Percentiles rank a stretch among this genome's conserved stretches.
Evolutionary conservation across 2,329 filamentous ascomycete species (phyloP).

Genomic region (Pyricularia sp.): DNA sequence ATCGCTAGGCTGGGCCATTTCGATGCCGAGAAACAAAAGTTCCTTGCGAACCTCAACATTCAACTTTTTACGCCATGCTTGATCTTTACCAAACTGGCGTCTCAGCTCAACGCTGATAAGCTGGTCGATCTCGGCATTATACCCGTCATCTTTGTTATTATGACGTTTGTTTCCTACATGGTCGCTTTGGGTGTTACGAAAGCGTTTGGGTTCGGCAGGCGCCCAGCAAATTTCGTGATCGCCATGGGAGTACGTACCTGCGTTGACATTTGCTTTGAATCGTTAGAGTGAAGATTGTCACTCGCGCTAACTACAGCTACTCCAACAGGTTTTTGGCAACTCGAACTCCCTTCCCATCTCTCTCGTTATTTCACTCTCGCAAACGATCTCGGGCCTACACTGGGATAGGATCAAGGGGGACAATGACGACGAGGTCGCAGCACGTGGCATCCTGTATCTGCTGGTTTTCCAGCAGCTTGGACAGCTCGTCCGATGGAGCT

Average conservation of each 20-base stretch:
- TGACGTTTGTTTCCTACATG: slow-evolving; percentile 77
- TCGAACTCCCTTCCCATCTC: slow-evolving; percentile 97
- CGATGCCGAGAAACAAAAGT: slow-evolving; percentile 91
- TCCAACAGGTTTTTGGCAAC: slow-evolving; percentile 73
- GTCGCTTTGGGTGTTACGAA: slow-evolving; percentile 64
- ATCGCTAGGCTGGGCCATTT: slow-evolving; percentile 86
- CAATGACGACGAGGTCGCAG: slow-evolving; percentile 90
- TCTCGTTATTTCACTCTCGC: slow-evolving; percentile 84
- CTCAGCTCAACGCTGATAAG: slow-evolving; percentile 86
- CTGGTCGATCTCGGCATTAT: slow-evolving; percentile 86
- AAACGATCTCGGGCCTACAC: slow-evolving; percentile 84
- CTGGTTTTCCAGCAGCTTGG: slow-evolving; percentile 97
- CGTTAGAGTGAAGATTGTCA: neutral
- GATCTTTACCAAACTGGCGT: slow-evolving; percentile 94
- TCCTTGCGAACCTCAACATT: slow-evolving; percentile 92
- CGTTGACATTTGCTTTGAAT: neutral
- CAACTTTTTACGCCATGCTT: slow-evolving; percentile 95
- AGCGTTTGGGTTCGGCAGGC: slow-evolving; percentile 71
- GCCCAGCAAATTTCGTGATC: slow-evolving; percentile 86
- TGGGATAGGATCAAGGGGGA: slow-evolving; percentile 89
- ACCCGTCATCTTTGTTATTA: slow-evolving; percentile 83
- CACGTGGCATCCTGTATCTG: slow-evolving; percentile 88
- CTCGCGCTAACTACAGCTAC: slow-evolving; percentile 7
- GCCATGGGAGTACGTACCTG: slow-evolving; percentile 63
- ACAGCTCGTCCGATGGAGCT: slow-evolving; percentile 92